These are phyloP conservation scores for Coemansia sp. DNA, from an alignment of 192 early-diverging fungal species.

Conservation along the genomic window DNA sequence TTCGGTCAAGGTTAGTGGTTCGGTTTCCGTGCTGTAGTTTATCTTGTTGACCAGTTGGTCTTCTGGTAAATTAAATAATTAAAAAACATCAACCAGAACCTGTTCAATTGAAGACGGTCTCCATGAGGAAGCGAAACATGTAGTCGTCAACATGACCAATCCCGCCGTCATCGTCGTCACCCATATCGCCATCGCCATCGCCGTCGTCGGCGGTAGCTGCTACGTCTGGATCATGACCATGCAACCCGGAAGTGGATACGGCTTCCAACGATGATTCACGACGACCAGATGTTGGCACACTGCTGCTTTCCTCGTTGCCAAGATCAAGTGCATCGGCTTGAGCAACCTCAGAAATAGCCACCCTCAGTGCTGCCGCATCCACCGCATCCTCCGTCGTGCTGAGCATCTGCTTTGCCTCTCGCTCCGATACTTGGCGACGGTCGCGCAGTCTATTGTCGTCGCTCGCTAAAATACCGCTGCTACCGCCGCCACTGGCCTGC, in stretches of 20 bases:
- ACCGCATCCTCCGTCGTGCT: conserved; percentile 36
- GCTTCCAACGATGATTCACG: background rate
- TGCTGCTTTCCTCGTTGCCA: conserved; percentile 16
- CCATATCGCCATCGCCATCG: conserved; percentile 3
- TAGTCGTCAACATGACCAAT: conserved; percentile 75
- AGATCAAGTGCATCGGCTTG: conserved; percentile 43
- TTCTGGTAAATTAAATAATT: background rate
- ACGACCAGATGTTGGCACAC: background rate
- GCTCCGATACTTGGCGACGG: conserved; percentile 16
- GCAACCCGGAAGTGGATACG: background rate
- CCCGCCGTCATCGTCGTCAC: conserved; percentile 42
- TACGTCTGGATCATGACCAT: background rate
- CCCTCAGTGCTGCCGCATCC: conserved; percentile 33
- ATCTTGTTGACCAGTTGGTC: background rate
- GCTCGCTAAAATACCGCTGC: background rate
- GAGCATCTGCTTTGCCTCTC: conserved; percentile 15
- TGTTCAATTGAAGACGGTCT: conserved; percentile 3
- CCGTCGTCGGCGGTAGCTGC: background rate
- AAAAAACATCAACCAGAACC: too few relatives aligned
- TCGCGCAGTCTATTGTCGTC: background rate
- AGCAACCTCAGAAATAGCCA: conserved; percentile 36
- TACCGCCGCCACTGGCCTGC: conserved; percentile 2
- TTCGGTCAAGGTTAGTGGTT: background rate
- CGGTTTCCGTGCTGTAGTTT: background rate
- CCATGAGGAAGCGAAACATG: conserved; percentile 61